phyloP scores from a whole-genome alignment of 1,139 yeast species.

The Blastobotrys indianensis region DNA sequence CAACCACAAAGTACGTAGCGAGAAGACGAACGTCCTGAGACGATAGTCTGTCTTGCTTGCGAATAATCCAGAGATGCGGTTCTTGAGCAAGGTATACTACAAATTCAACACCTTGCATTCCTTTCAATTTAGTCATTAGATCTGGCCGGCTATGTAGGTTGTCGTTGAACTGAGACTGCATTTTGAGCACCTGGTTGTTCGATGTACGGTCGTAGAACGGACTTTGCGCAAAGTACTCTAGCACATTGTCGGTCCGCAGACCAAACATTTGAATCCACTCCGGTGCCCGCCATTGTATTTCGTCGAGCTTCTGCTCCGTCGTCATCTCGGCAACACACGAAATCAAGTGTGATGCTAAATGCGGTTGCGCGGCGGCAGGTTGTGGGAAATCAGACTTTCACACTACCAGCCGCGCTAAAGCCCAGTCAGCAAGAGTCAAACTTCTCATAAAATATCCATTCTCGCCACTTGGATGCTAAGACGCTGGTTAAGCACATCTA shows the following conservation, averaged over 20 bases:
- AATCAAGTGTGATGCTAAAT: neutral
- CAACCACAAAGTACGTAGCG: constrained; percentile 78
- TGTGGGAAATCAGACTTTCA: too few relatives aligned
- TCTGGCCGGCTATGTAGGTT: constrained; percentile 38
- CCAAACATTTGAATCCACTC: constrained; percentile 90
- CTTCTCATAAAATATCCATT: too few relatives aligned
- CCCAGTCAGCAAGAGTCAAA: too few relatives aligned
- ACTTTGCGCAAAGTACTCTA: constrained; percentile 87
- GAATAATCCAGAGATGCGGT: constrained; percentile 87
- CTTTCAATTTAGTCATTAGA: constrained; percentile 50
- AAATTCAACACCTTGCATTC: constrained; percentile 84
- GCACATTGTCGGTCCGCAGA: constrained; percentile 77
- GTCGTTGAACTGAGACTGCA: constrained; percentile 85
- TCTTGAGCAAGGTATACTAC: constrained; percentile 68
- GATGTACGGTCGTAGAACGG: constrained; percentile 94
- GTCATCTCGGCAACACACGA: neutral
- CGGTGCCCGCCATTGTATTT: constrained; percentile 94
- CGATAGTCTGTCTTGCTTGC: constrained; percentile 66
- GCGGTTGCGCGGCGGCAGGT: too few relatives aligned
- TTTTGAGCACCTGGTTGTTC: constrained; percentile 86
- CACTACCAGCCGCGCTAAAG: too few relatives aligned
- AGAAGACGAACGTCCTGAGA: constrained; percentile 49
- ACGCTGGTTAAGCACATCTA: neutral
- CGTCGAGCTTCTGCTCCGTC: constrained; percentile 46
- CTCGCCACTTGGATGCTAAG: too few relatives aligned